Evolutionary conservation across 1,139 yeast species (phyloP), one percentile per base, ranked within the genome.

Genomic region (Barnettozyma hawaiiensis): DNA sequence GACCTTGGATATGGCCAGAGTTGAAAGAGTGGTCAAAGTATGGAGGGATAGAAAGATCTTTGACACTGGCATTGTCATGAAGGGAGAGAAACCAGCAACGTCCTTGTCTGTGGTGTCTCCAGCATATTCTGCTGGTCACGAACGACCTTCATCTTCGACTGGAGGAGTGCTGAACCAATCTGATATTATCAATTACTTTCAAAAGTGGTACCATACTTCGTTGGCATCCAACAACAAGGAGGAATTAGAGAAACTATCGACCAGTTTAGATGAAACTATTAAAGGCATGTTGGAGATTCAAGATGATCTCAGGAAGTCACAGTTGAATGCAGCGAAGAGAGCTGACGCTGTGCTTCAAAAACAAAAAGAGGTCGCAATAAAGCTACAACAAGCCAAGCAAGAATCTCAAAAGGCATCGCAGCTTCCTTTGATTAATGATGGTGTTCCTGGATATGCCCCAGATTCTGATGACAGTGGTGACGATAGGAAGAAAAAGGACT

Each of bases 31-130:
- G 21, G 68, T 85, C 2, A 75, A 69, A 37, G 94, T 87, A 14
- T 85, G 96, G 95, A 72, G 72, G 41, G 85, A 85, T 46, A 67
- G 96, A 41, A 58, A 61, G 21, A 75, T 87, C 2, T 85, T 83
- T 52, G 50, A 68, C 2, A 31, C 21, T 12, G 40, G 15, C 11
- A 31, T 37, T 10, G 35, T 22, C 4, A 31, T 37, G 31, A 15
- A 14, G 14, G 35, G 24, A 32, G 12, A 11, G 4, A 19, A 5
- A 20, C 12, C 24, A 9, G 8, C 24, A 9, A 10, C 11, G 10
- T n/a, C 24, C n/a, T 20, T 26, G 10, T 20, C 24, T 22, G 3
- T 14, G 7, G 37, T 26, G 10, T 20, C 24, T 22, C 5, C 20
- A 11, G 37, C 14, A 10, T 21, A 12, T 9, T 7, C 28, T 5